Base-by-base conservation (phyloP, 1,284 basidiomycete genomes). In the Pseudomicrostroma phylloplanum region DNA sequence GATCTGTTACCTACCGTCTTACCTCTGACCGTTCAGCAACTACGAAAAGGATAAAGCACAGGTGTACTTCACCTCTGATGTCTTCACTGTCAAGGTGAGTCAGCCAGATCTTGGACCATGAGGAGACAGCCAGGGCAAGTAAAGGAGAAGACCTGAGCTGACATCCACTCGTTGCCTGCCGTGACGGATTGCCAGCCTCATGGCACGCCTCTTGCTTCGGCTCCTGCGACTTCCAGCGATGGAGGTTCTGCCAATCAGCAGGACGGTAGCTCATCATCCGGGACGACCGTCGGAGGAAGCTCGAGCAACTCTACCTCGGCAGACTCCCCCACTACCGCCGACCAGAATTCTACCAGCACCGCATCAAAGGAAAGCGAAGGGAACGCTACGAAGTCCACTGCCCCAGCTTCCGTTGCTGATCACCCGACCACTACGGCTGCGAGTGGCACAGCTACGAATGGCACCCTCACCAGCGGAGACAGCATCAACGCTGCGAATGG, bases 1-100 rank as follows among this genome's bases (percentile, higher is more conserved):
- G 4, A 48, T 48, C 12, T n/a, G 7, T 48, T 23, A 12, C 46
- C n/a, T 12, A 4, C 12, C 7, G 17, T 11, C 46, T 48, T 11
- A 25, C 53, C 11, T 12, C 25, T 58, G 13, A 15, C 30, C 42
- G 8, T 23, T 51, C 46, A 46, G 57, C 30, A 26, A 41, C 26
- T 41, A 58, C 19, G 23, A 57, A 25, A 36, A n/a, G 56, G 23
- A 43, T 15, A n/a, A 49, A 13, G n/a, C 41, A n/a, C 19, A 57
- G 19, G 26, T 54, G 13, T 54, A 54, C 51, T 54, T 23, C 21
- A 21, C n/a, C 21, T 54, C 51, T 17, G 51, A 54, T 8, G 21
- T 13, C 13, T 54, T 54, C 21, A 25, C 19, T 17, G 51, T 54
- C 41, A 57, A 57, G 56, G 56, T 42, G 56, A 40, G 57, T 26